Conservation (phyloP, 73 alveolate genomes). For the Paramecium primaurelia region DNA sequence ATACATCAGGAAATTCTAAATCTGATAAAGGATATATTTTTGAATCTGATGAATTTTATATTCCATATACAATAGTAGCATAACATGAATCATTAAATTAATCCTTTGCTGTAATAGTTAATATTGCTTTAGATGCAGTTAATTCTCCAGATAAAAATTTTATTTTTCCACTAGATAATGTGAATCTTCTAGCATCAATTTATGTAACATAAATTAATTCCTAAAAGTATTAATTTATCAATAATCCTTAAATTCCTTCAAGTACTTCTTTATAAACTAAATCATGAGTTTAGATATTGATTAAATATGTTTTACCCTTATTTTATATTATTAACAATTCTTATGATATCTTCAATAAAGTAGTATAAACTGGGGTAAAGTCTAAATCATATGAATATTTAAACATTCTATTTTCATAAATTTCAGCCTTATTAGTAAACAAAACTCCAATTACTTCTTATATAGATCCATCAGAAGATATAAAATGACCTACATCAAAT, state of each 20-base stretch:
- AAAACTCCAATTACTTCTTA: background rate
- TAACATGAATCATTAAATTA: background rate
- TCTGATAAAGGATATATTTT: background rate
- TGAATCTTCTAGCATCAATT: slow-evolving; percentile 17
- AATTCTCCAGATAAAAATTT: background rate
- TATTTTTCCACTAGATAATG: background rate
- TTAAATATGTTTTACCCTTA: background rate
- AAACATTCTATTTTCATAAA: background rate
- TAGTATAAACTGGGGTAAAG: background rate
- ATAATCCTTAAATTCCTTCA: background rate
- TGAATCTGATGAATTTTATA: background rate
- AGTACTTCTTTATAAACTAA: background rate
- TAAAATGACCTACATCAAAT: background rate
- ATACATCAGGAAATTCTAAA: background rate
- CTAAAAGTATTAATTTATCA: background rate
- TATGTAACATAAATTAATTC: background rate
- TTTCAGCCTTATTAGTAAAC: background rate
- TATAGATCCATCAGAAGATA: background rate
- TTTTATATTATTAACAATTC: background rate
- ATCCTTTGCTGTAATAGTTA: background rate
- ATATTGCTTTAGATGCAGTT: background rate
- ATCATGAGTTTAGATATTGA: background rate
- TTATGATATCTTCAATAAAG: background rate
- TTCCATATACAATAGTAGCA: background rate
- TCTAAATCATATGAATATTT: background rate